phyloP scores from a whole-genome alignment of 2,329 filamentous ascomycete genomes.

The Dothidotthia symphoricarpi region DNA sequence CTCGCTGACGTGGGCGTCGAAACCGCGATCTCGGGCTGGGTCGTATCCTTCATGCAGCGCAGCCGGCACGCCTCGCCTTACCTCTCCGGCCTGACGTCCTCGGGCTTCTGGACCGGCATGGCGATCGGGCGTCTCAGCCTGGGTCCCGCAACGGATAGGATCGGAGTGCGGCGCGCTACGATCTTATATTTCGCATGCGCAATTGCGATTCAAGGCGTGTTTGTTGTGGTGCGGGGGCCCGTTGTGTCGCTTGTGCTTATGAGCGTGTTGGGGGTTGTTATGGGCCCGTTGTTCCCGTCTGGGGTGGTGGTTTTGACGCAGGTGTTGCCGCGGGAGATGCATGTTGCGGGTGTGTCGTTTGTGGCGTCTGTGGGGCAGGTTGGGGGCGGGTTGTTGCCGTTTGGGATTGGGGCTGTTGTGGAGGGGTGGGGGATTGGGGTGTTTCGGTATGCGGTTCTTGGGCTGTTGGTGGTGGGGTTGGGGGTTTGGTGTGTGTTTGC shows the following conservation, averaged over 20 bases:
- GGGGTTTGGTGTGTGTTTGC: constrained; percentile 25
- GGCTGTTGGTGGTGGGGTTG: constrained; percentile 22
- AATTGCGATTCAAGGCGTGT: constrained; percentile 19
- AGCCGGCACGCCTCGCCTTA: constrained; percentile 40
- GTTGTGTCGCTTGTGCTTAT: constrained; percentile 34
- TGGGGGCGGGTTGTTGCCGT: constrained; percentile 47
- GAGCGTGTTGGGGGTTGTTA: constrained; percentile 39
- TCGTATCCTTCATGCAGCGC: constrained; percentile 49
- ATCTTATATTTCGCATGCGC: constrained; percentile 24
- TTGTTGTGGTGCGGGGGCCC: constrained; percentile 17
- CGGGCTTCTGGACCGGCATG: constrained; percentile 50
- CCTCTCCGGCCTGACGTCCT: constrained; percentile 44
- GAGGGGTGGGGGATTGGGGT: constrained; percentile 42
- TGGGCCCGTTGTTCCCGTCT: constrained; percentile 47
- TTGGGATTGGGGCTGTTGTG: constrained; percentile 45
- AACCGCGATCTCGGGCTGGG: constrained; percentile 48
- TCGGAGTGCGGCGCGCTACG: constrained; percentile 29
- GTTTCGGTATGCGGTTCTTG: constrained; percentile 36
- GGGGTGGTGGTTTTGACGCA: constrained; percentile 42
- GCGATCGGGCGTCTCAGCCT: constrained; percentile 39
- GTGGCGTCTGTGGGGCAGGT: constrained; percentile 48
- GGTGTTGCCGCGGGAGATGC: constrained; percentile 42
- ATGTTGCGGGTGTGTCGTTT: constrained; percentile 47
- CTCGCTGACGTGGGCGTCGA: constrained; percentile 49
- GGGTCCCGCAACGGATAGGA: constrained; percentile 28